Base-by-base conservation (phyloP, 1,284 basidiomycete species). In the Stereum hirsutum region DNA sequence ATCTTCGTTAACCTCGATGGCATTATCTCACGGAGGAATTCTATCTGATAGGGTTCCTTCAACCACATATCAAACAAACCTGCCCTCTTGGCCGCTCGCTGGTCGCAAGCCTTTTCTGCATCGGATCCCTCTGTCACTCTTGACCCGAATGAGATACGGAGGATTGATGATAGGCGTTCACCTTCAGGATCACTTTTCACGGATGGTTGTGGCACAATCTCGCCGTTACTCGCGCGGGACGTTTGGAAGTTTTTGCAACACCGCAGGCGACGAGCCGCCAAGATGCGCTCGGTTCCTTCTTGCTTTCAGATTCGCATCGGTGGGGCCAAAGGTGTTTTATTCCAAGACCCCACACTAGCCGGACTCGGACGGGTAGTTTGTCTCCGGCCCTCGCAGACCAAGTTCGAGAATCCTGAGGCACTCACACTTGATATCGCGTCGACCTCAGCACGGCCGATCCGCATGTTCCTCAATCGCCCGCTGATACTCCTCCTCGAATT, bases 161-260 rank as follows among this genome's bases (percentile, higher is more conserved):
- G 26, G 2, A 41, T 67, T 0, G 40, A 49, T 0, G 82, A 85
- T 54, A 74, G 82, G 46, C 54, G 57, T 45, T 49, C 38, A 46
- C 43, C 40, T 0, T 52, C 52, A 3, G 49, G 20, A 47, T 73
- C 69, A 37, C 64, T 62, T 44, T 81, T 81, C 55, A 84, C 81
- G 0, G 82, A 86, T 52, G 83, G 82, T 7, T 74, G 81, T 10
- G 83, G 82, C 0, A 81, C 72, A 0, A 73, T 86, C 46, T 84
- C 81, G 0, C 56, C 59, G 4, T 66, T 72, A 12, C 57, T 85
- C 14, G 74, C 78, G 3, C 53, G 58, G 12, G 67, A 66, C 20
- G 74, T 86, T 21, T 75, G 73, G 60, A 46, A 49, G 46, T 57
- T 60, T 6, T 59, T 75, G 20, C 59, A 72, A 14, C 61, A 61